A percentile compares a stretch with the other conserved stretches of the same genome.
These are phyloP conservation scores for Pyricularia sp. DNA, from an alignment of 2,329 filamentous ascomycete genomes.

Conservation along the genomic window DNA sequence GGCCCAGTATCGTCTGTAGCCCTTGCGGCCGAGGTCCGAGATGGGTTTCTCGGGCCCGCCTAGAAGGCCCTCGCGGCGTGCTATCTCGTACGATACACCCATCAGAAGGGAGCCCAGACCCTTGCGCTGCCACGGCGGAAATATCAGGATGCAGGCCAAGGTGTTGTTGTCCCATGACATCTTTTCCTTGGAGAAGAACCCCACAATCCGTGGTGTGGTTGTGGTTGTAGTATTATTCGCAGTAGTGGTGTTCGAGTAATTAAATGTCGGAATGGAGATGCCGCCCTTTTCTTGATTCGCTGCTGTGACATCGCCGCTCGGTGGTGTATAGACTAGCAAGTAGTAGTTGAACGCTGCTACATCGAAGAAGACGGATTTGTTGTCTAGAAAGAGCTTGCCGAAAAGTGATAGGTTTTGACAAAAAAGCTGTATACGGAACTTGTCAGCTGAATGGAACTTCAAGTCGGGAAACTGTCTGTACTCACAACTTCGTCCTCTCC, in stretches of 20 bases:
- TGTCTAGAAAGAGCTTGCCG: conserved; percentile 94
- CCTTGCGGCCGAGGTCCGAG: conserved; percentile 71
- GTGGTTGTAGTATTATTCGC: conserved; percentile 5
- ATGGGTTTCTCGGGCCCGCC: conserved; percentile 93
- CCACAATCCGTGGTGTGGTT: conserved; percentile 47
- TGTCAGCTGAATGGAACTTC: not conserved
- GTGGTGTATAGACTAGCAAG: conserved; percentile 68
- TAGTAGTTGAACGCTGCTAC: conserved; percentile 93
- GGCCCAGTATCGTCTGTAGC: conserved; percentile 81
- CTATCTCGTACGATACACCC: conserved; percentile 88
- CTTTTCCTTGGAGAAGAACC: conserved; percentile 99
- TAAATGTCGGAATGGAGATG: not conserved
- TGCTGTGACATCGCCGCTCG: not conserved
- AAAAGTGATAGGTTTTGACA: conserved; percentile 94
- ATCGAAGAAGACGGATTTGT: conserved; percentile 97
- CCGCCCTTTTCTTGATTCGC: not conserved
- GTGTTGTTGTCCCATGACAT: conserved; percentile 99
- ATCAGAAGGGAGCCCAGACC: conserved; percentile 84
- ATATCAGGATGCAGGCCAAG: conserved; percentile 88
- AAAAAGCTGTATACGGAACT: conserved; percentile 52
- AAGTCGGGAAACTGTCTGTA: conserved; percentile 10
- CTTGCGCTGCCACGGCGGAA: conserved; percentile 90
- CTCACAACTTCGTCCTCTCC: conserved; percentile 70
- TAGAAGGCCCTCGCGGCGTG: conserved; percentile 69
- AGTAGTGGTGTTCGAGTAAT: not conserved